Conservation (phyloP, 2,329 filamentous ascomycete genomes). For the Talaromyces sp. region DNA sequence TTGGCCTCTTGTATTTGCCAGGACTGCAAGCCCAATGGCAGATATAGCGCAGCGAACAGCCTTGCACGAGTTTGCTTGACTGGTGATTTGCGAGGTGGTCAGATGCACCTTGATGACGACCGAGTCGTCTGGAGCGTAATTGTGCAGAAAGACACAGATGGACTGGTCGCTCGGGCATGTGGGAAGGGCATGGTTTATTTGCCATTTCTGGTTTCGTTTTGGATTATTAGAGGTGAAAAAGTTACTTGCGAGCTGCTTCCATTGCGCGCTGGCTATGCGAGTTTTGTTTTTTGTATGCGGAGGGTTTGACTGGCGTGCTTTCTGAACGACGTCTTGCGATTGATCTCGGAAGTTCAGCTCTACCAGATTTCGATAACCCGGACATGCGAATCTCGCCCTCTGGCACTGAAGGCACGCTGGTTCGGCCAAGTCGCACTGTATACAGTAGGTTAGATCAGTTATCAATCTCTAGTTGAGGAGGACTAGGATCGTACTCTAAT, state of each 20-base stretch:
- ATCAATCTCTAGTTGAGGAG: neutral
- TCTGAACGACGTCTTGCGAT: neutral
- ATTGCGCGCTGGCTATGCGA: neutral
- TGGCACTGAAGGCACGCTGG: neutral
- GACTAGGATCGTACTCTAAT: neutral
- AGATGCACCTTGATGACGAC: neutral
- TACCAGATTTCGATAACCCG: neutral
- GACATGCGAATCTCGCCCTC: neutral
- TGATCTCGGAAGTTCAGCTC: neutral
- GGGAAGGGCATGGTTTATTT: neutral
- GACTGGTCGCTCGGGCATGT: neutral
- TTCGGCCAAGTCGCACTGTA: neutral
- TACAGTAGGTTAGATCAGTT: neutral
- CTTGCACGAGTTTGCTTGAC: neutral
- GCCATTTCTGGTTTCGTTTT: neutral
- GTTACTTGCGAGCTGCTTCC: neutral
- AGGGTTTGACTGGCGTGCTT: neutral
- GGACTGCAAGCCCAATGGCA: neutral
- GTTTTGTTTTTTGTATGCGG: neutral
- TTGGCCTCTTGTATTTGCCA: neutral
- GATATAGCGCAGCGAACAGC: neutral
- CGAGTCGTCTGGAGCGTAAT: neutral
- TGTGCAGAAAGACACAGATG: slow-evolving; percentile 1
- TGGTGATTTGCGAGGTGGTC: neutral
- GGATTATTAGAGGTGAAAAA: neutral